phyloP scores from a whole-genome alignment of 2,329 filamentous ascomycete genomes.

The Raffaelea ambrosiae region DNA sequence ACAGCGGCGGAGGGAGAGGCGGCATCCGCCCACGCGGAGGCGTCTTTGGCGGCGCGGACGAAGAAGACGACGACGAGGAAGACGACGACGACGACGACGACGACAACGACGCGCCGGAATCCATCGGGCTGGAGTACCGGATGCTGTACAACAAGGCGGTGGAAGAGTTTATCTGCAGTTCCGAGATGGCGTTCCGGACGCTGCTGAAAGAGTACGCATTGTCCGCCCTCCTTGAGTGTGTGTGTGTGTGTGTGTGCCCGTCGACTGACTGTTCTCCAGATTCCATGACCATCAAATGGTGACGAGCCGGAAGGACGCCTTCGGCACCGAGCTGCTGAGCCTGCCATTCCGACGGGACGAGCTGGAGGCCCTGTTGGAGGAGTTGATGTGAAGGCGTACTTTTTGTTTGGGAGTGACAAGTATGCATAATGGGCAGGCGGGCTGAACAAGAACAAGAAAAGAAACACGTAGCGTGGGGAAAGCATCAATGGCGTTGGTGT shows the following conservation, averaged over 20 bases:
- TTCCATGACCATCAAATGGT: slow-evolving; percentile 99
- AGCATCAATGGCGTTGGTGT: too few species aligned
- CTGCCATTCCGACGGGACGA: slow-evolving; percentile 84
- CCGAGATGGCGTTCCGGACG: slow-evolving; percentile 90
- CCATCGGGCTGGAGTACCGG: slow-evolving; percentile 76
- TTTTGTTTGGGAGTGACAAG: too few species aligned
- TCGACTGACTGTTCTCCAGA: slow-evolving; percentile 31
- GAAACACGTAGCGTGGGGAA: too few species aligned
- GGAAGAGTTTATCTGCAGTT: slow-evolving; percentile 94
- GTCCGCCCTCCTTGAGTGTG: slow-evolving; percentile 13
- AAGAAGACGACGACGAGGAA: slow-evolving; percentile 49
- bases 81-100: slow-evolving; percentile 39
- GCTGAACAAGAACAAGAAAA: too few species aligned
- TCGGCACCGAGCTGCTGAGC: slow-evolving; percentile 78
- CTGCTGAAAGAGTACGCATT: slow-evolving; percentile 74
- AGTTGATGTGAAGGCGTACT: slow-evolving; percentile 36
- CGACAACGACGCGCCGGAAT: slow-evolving; percentile 38
- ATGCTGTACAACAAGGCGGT: slow-evolving; percentile 91
- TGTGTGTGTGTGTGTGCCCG: too few species aligned
- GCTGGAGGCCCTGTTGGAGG: slow-evolving; percentile 80
- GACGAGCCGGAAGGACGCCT: slow-evolving; percentile 72
- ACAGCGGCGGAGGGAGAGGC: slow-evolving; percentile 50
- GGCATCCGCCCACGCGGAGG: too few species aligned
- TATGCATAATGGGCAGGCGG: too few species aligned
- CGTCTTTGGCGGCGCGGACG: too few species aligned